A percentile compares a stretch with the other conserved stretches of the same genome.
Evolutionary conservation across 1,284 basidiomycete genomes (phyloP).

Genomic region (Pseudozyma pruni): DNA sequence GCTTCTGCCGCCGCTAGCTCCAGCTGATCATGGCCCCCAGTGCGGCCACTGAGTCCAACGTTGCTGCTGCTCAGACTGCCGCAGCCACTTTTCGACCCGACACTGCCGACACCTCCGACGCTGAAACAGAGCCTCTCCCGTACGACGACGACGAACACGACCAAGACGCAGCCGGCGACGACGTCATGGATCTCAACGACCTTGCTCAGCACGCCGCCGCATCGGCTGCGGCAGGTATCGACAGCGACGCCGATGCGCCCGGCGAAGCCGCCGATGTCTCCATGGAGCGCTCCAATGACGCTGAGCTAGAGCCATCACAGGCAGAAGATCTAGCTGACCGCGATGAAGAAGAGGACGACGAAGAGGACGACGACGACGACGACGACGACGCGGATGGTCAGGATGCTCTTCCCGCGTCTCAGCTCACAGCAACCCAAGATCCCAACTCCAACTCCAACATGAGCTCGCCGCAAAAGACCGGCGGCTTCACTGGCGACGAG

Average conservation of each 20-base stretch:
- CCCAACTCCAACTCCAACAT: conserved; percentile 38
- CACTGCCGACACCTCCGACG: conserved; percentile 46
- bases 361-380: conserved; percentile 6
- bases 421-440: conserved; percentile 32
- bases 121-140: conserved; percentile 63
- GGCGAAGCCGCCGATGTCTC: conserved; percentile 24
- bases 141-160: conserved; percentile 54
- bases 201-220: conserved; percentile 27
- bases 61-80: conserved; percentile 35
- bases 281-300: conserved; percentile 24
- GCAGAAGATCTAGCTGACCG: conserved; percentile 9
- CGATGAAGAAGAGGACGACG: conserved; percentile 3
- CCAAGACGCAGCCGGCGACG: conserved; percentile 17
- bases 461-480: conserved; percentile 51
- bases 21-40: conserved; percentile 44
- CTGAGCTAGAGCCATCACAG: conserved; percentile 21
- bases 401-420: conserved; percentile 22
- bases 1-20: conserved; percentile 27
- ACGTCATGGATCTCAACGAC: conserved; percentile 40
- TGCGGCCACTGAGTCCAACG: conserved; percentile 22
- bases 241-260: conserved; percentile 19
- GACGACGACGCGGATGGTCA: conserved; percentile 10
- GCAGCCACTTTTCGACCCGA: conserved; percentile 24
- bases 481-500: conserved; percentile 50
- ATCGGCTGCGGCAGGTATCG: conserved; percentile 9